Conservation (phyloP, 768 basidiomycete genomes). For the Tricholoma bakamatsutake region DNA sequence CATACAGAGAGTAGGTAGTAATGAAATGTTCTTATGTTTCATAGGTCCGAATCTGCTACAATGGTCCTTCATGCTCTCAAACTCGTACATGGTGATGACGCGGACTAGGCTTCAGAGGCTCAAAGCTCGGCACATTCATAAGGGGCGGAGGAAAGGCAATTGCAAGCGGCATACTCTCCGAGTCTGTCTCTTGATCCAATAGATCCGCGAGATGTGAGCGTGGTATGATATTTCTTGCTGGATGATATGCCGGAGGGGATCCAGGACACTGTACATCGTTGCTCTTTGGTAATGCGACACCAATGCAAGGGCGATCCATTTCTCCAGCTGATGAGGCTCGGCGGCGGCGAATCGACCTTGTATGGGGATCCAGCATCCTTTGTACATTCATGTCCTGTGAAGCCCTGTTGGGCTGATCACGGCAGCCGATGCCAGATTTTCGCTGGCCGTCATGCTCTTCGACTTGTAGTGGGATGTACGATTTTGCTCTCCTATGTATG, state of each 20-base stretch:
- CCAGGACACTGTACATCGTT: neutral
- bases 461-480: constrained; percentile 15
- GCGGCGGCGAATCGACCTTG: constrained; percentile 24
- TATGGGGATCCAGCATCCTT: neutral
- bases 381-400: neutral
- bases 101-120: constrained; percentile 14
- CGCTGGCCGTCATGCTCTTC: constrained; percentile 2
- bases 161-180: neutral
- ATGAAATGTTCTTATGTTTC: neutral
- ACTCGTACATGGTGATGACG: constrained; percentile 3
- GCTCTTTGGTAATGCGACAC: neutral
- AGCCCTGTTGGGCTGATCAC: neutral
- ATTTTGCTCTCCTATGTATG: constrained; percentile 24
- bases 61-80: neutral
- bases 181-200: constrained; percentile 8
- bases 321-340: constrained; percentile 47
- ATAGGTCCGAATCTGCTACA: neutral
- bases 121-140: neutral
- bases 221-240: constrained; percentile 20
- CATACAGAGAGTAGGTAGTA: neutral
- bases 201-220: constrained; percentile 20
- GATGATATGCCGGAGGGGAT: constrained; percentile 1
- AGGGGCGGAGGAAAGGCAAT: neutral
- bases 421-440: constrained; percentile 5
- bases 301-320: constrained; percentile 11